Evolutionary conservation across 1,284 basidiomycete genomes (phyloP).

Genomic region (Apiotrichum mycotoxinovorans): DNA sequence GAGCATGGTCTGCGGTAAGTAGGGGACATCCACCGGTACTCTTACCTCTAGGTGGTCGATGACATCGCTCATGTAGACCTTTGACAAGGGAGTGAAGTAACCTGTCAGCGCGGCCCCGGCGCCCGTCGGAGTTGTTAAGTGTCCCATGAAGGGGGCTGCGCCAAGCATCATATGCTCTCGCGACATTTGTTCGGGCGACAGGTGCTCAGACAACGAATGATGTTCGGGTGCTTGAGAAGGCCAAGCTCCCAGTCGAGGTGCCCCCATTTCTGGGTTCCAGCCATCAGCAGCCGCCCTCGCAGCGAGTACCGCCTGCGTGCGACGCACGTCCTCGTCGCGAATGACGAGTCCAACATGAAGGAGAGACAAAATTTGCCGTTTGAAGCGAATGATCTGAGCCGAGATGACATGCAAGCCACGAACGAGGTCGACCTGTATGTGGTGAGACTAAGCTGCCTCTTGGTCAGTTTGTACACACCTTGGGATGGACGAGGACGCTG

Average conservation of each 20-base stretch:
- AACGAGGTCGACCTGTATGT: conserved; percentile 42
- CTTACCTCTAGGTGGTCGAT: conserved; percentile 47
- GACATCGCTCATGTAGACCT: conserved; percentile 46
- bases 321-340: conserved; percentile 44
- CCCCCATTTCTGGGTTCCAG: no score
- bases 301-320: conserved; percentile 33
- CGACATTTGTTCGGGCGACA: no score
- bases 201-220: no score
- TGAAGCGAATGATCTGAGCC: conserved; percentile 47
- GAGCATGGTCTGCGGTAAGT: conserved; percentile 29
- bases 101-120: conserved; percentile 12
- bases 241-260: no score
- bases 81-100: conserved; percentile 40
- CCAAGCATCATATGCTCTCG: no score
- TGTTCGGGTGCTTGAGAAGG: no score
- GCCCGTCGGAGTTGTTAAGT: no score
- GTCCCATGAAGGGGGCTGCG: no score
- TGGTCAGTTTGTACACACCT: conserved; percentile 13
- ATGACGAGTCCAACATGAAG: conserved; percentile 44
- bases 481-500: conserved; percentile 44
- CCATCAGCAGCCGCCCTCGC: background rate
- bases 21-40: background rate
- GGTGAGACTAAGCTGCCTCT: background rate
- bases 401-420: conserved; percentile 47
- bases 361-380: conserved; percentile 42